These are phyloP conservation scores for Axilococcus clingmanii DNA, from an alignment of 139 green algal species.

Conservation along the genomic window DNA sequence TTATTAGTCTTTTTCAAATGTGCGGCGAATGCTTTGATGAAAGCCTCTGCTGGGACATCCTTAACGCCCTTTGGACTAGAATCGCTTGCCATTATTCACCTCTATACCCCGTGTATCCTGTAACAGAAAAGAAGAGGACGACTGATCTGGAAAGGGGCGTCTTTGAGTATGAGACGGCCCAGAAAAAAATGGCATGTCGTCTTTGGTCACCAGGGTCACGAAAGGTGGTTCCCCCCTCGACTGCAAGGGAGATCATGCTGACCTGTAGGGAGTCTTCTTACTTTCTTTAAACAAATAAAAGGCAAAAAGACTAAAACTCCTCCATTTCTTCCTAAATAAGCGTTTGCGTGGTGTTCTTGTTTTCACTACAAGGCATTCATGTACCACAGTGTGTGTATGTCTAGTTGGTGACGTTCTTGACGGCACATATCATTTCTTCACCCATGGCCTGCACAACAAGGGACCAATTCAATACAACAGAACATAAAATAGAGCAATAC, in stretches of 20 bases:
- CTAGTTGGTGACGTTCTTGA: constrained; percentile 56
- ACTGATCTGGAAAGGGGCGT: no score
- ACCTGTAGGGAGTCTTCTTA: no score
- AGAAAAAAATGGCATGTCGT: background rate
- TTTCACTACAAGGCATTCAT: no score
- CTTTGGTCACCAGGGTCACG: background rate
- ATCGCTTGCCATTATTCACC: constrained; percentile 22
- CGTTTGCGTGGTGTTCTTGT: no score
- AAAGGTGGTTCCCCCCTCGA: no score
- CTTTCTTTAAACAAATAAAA: no score
- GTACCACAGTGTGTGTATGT: no score
- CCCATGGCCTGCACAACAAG: constrained; percentile 59
- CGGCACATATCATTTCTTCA: constrained; percentile 84
- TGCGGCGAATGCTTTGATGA: constrained; percentile 88
- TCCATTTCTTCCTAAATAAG: no score
- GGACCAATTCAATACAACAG: background rate
- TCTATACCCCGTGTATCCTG: constrained; percentile 6
- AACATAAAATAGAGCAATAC: background rate
- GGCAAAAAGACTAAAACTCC: no score
- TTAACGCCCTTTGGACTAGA: constrained; percentile 58
- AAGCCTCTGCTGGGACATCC: constrained; percentile 70
- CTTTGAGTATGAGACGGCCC: no score
- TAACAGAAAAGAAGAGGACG: background rate
- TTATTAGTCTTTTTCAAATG: constrained; percentile 97
- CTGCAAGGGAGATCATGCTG: no score